Evolutionary conservation across 176 grass and related monocot species (phyloP).

Genomic region (Oryza punctata): DNA sequence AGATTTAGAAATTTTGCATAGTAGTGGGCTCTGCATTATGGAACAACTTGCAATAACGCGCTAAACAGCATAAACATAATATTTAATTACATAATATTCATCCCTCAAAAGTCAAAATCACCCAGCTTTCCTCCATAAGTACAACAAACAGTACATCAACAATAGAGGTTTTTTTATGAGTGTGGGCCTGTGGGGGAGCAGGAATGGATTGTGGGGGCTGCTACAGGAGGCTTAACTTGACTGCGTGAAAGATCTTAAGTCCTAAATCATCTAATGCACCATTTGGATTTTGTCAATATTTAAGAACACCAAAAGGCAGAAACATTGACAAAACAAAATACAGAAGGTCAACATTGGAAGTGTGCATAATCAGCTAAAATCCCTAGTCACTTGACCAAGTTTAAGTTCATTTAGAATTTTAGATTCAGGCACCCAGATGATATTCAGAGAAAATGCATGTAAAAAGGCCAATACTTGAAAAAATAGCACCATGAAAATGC

Average conservation of each 20-base stretch:
- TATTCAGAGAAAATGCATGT: constrained; percentile 5
- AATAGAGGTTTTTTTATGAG: background rate
- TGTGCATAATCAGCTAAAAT: constrained; percentile 12
- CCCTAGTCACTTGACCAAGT: background rate
- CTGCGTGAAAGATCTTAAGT: background rate
- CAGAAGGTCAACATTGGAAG: constrained; percentile 1
- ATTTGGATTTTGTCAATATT: background rate
- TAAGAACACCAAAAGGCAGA: background rate
- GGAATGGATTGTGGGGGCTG: background rate
- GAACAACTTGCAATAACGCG: background rate
- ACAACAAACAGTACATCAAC: background rate
- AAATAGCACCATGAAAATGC: constrained; percentile 24
- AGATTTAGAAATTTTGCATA: background rate
- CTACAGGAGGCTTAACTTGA: background rate
- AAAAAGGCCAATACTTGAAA: background rate
- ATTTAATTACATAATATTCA: background rate
- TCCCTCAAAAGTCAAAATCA: background rate
- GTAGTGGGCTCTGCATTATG: background rate
- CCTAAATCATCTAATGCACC: background rate
- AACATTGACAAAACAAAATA: constrained; percentile 5
- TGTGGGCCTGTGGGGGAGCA: background rate
- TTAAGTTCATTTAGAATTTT: constrained; percentile 19
- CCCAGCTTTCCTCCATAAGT: background rate
- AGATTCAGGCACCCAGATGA: background rate
- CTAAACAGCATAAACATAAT: background rate